phyloP scores from a whole-genome alignment of 129 eudicot genomes.

The carrot (Daucus carota) region DNA sequence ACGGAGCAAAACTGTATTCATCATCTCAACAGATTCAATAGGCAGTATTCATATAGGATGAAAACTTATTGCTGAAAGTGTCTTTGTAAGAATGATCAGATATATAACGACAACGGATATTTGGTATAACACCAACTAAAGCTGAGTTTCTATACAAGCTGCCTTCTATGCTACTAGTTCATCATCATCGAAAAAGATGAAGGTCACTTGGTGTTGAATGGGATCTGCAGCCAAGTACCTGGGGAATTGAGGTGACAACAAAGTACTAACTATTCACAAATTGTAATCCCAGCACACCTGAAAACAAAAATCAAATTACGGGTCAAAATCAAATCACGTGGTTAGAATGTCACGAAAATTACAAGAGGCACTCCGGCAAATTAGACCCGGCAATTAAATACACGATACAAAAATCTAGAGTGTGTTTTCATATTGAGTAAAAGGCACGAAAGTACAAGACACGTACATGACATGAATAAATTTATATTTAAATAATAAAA shows the following conservation, averaged over 20 bases:
- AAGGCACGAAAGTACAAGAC: no score
- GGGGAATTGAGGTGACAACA: not conserved
- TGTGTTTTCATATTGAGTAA: no score
- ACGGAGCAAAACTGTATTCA: not conserved
- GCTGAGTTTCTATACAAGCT: slow-evolving; percentile 5
- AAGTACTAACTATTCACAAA: not conserved
- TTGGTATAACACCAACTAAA: not conserved
- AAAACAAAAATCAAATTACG: not conserved
- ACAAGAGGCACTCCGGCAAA: not conserved
- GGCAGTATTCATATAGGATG: not conserved
- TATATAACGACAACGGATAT: no score
- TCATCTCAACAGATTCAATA: not conserved
- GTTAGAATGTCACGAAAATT: not conserved
- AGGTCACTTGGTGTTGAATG: not conserved
- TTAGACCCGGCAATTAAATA: no score
- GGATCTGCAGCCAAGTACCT: not conserved
- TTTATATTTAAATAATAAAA: no score
- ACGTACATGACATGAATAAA: no score
- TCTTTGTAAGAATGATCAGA: not conserved
- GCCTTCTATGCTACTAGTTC: not conserved
- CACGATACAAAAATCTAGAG: no score
- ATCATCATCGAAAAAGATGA: not conserved
- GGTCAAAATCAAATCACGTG: not conserved
- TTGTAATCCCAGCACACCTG: not conserved
- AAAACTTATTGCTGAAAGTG: not conserved